These are phyloP conservation scores for Streptanthus diversifolius DNA, from an alignment of 345 rosid species.

Conservation along the genomic window DNA sequence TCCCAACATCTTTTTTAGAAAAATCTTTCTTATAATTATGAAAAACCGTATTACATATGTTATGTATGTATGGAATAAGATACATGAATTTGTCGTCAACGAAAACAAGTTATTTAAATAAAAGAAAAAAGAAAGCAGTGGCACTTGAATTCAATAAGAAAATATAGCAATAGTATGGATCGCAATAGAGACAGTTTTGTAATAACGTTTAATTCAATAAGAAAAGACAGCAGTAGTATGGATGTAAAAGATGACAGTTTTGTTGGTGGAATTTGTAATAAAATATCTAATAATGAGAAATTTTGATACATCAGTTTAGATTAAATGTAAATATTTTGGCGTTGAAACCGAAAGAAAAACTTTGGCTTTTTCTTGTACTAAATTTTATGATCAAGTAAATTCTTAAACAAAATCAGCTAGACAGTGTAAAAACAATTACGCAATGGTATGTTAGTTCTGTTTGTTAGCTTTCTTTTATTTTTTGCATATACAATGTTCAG, in stretches of 20 bases:
- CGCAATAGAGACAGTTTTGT: conserved; percentile 9
- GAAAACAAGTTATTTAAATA: not conserved
- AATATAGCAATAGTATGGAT: conserved; percentile 26
- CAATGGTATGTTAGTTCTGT: not conserved
- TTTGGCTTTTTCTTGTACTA: not conserved
- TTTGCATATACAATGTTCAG: not conserved
- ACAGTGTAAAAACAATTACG: not conserved
- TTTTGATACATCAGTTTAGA: not conserved
- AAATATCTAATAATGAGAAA: not conserved
- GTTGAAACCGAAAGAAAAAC: not conserved
- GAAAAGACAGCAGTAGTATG: conserved; percentile 11
- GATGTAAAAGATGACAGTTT: conserved; percentile 9
- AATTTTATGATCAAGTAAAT: not conserved
- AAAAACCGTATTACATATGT: not conserved
- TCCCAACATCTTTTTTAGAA: not conserved
- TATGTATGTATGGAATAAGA: conserved; percentile 13
- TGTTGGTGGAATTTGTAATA: not conserved
- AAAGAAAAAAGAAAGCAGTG: not conserved
- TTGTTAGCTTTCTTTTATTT: not conserved
- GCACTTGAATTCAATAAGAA: conserved; percentile 22
- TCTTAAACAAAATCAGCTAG: not conserved
- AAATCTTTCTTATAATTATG: not conserved
- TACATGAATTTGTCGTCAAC: conserved; percentile 22
- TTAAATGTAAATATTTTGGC: not conserved
- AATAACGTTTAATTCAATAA: not conserved